Percentiles rank a stretch among this genome's conserved stretches.
Evolutionary conservation across 2,329 filamentous ascomycete genomes (phyloP).

Genomic region (Fusarium mangiferae): DNA sequence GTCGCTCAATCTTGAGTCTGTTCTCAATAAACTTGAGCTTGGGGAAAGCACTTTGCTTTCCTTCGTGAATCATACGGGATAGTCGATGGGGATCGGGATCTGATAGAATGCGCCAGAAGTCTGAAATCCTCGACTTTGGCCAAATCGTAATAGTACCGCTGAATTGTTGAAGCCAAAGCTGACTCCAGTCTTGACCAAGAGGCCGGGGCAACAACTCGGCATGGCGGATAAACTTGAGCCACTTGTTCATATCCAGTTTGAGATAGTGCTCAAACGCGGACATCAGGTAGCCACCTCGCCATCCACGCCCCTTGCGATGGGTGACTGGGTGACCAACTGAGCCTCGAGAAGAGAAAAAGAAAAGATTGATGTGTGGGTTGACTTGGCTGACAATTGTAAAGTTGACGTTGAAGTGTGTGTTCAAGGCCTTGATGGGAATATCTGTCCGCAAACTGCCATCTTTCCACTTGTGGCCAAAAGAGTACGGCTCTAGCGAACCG

Average conservation of each 20-base stretch:
- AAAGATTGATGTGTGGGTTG: slow-evolving; percentile 97
- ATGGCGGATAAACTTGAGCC: slow-evolving; percentile 93
- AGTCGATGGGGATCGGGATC: slow-evolving; percentile 82
- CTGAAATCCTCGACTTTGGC: slow-evolving; percentile 81
- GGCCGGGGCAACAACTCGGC: slow-evolving; percentile 91
- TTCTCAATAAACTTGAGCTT: slow-evolving; percentile 93
- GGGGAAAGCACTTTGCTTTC: slow-evolving; percentile 88
- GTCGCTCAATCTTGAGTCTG: slow-evolving; percentile 81
- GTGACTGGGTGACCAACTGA: slow-evolving; percentile 93
- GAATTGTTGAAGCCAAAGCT: slow-evolving; percentile 96
- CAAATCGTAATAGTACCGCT: slow-evolving; percentile 95
- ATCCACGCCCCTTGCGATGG: slow-evolving; percentile 90
- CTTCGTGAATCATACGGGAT: slow-evolving; percentile 88
- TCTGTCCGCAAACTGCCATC: slow-evolving; percentile 94
- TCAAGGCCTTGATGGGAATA: slow-evolving; percentile 92
- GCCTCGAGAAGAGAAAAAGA: slow-evolving; percentile 96
- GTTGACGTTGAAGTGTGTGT: slow-evolving; percentile 98
- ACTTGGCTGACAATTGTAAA: slow-evolving; percentile 91
- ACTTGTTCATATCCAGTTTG: slow-evolving; percentile 96
- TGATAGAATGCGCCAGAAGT: slow-evolving; percentile 87
- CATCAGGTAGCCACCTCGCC: slow-evolving; percentile 94
- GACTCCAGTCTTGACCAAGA: slow-evolving; percentile 94
- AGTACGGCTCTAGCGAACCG: slow-evolving; percentile 85
- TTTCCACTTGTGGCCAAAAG: slow-evolving; percentile 99
- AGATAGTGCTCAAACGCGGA: slow-evolving; percentile 93